A percentile compares a stretch with the other conserved stretches of the same genome.
Evolutionary conservation across 495 filamentous ascomycete genomes (phyloP).

Genomic region (Bathelium albidoporum): DNA sequence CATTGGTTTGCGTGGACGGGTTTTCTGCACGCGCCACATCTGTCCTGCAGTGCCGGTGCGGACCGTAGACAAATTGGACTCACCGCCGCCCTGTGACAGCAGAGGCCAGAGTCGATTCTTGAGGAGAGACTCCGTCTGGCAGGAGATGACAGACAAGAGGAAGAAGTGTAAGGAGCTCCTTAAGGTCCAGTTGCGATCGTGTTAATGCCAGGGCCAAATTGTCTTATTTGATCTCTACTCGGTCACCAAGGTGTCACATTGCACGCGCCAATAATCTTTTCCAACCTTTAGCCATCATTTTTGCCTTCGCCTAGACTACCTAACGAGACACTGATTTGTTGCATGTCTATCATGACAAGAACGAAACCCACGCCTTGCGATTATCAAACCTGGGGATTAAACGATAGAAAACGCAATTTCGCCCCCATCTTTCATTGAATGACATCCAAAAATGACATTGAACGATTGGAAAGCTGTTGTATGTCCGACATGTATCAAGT

Average conservation of each 20-base stretch:
- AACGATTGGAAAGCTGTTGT: too few relatives aligned
- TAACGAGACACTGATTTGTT: neutral
- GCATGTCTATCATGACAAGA: neutral
- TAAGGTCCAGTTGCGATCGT: too few relatives aligned
- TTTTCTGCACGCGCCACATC: neutral
- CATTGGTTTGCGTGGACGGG: neutral
- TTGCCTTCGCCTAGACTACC: neutral
- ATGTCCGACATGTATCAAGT: too few relatives aligned
- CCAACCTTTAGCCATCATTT: neutral
- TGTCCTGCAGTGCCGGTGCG: neutral
- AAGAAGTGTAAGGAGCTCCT: too few relatives aligned
- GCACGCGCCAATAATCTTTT: neutral
- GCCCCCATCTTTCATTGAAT: too few relatives aligned
- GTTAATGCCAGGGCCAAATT: neutral
- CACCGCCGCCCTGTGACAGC: neutral
- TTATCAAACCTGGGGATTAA: too few relatives aligned
- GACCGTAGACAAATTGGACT: neutral
- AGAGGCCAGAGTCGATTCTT: neutral
- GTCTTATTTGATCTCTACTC: neutral
- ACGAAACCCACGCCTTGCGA: neutral
- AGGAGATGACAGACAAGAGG: too few relatives aligned
- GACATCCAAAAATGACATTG: too few relatives aligned
- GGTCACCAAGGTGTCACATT: neutral
- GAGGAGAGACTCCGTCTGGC: neutral
- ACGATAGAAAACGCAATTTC: too few relatives aligned